A percentile compares a stretch with the other conserved stretches of the same genome.
These are phyloP conservation scores for Leishmania turanica DNA, from an alignment of 208 protist species.

Conservation along the genomic window DNA sequence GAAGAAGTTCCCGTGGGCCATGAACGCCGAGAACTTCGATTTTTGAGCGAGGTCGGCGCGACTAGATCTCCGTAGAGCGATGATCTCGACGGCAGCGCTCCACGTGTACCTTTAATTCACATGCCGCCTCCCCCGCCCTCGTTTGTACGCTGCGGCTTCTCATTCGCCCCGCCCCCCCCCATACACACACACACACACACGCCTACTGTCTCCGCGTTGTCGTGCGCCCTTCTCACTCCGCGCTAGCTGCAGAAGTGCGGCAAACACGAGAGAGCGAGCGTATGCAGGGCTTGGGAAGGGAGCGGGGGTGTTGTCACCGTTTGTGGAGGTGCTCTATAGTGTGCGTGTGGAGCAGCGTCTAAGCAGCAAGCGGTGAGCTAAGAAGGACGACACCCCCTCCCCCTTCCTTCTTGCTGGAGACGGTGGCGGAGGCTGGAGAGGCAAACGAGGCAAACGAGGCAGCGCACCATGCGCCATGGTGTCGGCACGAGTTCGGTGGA, in stretches of 20 bases:
- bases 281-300: not conserved
- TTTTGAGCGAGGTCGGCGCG: constrained; percentile 40
- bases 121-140: not conserved
- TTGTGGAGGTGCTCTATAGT: not conserved
- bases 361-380: not conserved
- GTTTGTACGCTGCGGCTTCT: not conserved
- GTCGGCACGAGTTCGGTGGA: not conserved
- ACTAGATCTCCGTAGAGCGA: not conserved
- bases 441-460: not conserved
- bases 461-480: not conserved
- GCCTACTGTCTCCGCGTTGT: not conserved
- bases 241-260: too few relatives aligned
- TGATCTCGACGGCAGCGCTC: not conserved
- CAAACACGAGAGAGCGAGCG: not conserved
- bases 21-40: constrained; percentile 78
- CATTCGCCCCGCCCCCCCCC: not conserved
- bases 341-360: not conserved
- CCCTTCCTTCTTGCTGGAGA: not conserved
- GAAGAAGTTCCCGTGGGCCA: constrained; percentile 98
- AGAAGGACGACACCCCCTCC: too few relatives aligned
- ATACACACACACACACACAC: not conserved
- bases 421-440: not conserved
- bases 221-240: not conserved
- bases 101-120: not conserved
- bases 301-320: not conserved